Evolutionary conservation across 2,329 filamentous ascomycete species (phyloP).

Genomic region (Trichocomaceae sp.): DNA sequence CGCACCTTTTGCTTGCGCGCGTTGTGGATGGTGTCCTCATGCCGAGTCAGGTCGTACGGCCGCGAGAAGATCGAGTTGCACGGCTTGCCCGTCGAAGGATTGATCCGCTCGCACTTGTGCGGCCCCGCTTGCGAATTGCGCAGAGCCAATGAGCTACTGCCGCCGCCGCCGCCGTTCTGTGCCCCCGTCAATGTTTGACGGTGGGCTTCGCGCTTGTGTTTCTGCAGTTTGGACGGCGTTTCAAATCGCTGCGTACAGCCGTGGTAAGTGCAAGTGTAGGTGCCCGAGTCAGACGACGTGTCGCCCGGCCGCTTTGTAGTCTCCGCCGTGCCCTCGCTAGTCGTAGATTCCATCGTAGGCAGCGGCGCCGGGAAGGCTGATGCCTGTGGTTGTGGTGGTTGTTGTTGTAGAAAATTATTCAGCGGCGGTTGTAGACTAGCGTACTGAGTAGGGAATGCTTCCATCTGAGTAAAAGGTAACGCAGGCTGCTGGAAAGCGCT

Average conservation of each 20-base stretch:
- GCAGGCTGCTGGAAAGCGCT: conserved; percentile 31
- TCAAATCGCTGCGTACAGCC: conserved; percentile 85
- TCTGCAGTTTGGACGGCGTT: conserved; percentile 76
- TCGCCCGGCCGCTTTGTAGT: conserved; percentile 51
- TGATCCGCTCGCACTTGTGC: conserved; percentile 86
- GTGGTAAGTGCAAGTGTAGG: conserved; percentile 94
- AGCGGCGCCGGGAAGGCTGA: conserved; percentile 55
- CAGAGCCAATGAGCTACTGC: conserved; percentile 45
- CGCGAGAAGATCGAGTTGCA: conserved; percentile 92
- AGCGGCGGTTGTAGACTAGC: conserved; percentile 44
- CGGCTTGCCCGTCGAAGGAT: conserved; percentile 88
- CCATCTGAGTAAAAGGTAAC: conserved; percentile 35
- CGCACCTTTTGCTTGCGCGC: conserved; percentile 88
- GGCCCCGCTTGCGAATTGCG: conserved; percentile 87
- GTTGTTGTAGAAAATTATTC: conserved; percentile 41
- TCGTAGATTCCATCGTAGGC: conserved; percentile 31
- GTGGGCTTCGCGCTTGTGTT: conserved; percentile 92
- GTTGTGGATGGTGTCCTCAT: conserved; percentile 98
- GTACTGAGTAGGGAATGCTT: conserved; percentile 36
- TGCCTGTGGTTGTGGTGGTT: conserved; percentile 24
- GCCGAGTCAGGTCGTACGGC: conserved; percentile 91
- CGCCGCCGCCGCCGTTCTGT: conserved; percentile 34
- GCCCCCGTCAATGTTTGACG: conserved; percentile 54
- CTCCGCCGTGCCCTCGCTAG: conserved; percentile 26
- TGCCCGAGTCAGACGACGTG: conserved; percentile 69